Evolutionary conservation across 176 grass and related monocot species (phyloP).

Genomic region (Hordeum vulgare): DNA sequence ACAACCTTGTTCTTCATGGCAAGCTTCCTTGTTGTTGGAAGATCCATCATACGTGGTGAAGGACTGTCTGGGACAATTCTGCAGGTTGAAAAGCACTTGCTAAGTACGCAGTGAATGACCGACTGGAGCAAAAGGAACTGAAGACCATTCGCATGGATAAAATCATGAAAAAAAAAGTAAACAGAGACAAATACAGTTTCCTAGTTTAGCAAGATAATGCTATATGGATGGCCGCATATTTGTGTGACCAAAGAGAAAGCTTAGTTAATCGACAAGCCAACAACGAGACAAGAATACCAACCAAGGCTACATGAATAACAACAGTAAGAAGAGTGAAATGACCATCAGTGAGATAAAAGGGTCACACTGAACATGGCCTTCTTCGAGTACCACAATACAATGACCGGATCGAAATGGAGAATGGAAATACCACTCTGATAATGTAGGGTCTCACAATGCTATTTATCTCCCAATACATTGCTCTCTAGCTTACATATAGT

Average conservation of each 20-base stretch:
- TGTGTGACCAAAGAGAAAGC: neutral
- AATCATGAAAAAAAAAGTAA: neutral
- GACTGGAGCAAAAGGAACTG: neutral
- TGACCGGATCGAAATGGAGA: neutral
- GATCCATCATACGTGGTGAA: slow-evolving; percentile 59
- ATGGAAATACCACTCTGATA: neutral
- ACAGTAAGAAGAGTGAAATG: neutral
- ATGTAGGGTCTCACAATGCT: neutral
- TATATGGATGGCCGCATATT: neutral
- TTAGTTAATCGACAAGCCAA: neutral
- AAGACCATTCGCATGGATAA: neutral
- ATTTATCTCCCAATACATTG: neutral
- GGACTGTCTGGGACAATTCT: slow-evolving; percentile 77
- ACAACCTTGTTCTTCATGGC: slow-evolving; percentile 74
- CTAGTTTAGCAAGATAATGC: neutral
- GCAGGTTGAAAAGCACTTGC: neutral
- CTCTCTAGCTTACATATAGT: neutral
- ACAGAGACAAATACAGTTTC: neutral
- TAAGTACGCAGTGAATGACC: neutral
- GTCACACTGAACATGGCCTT: neutral
- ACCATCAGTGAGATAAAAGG: neutral
- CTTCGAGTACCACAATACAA: neutral
- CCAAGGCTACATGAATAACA: neutral
- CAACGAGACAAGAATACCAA: neutral
- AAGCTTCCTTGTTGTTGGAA: slow-evolving; percentile 81